Evolutionary conservation across 2,329 filamentous ascomycete species (phyloP), one percentile per base, ranked within the genome.

Genomic region (Ambrosiella xylebori): DNA sequence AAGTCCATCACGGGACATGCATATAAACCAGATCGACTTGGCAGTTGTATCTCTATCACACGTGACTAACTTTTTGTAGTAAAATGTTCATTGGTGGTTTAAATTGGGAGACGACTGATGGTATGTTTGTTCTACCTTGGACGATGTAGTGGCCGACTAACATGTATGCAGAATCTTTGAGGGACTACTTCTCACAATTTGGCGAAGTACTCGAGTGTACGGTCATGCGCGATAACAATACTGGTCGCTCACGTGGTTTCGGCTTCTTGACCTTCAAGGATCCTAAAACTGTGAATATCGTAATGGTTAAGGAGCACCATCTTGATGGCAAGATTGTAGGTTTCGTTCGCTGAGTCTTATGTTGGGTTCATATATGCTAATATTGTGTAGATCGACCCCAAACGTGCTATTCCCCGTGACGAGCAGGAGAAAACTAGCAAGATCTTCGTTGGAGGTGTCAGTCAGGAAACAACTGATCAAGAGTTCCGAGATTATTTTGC

Each of bases 81-180:
- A 98, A 98, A 76, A 98, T 98, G 93, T 98, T 98, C 66, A 98
- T 98, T 71, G 93, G 93, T 66, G 93, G 93, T 45, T 74, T 98
- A 58, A 98, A 98, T 69, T 98, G 93, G 93, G 93, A 98, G 72
- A 98, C 93, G 13, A 97, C 93, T 58, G 91, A 97, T 74, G 84
- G 91, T 97, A 82, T 78, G 89, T 44, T 50, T 78, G 89, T 44
- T 50, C 49, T 3, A 15, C 27, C 4, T 37, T 12, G 15, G 19
- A 36, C 36, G 19, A 53, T 27, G 11, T 5, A 40, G 3, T 15
- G 40, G 47, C 39, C 27, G 38, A 37, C 41, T 38, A 56, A 62
- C 64, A 60, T 38, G 11, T 63, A 27, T 57, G 52, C 68, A 98
- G 93, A 98, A 76, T 97, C 93, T 7, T 79, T 98, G 36, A 87